Evolutionary conservation across 805 yeast genomes (phyloP), one percentile per base, ranked within the genome.

Genomic region (Blastobotrys mokoenaii): DNA sequence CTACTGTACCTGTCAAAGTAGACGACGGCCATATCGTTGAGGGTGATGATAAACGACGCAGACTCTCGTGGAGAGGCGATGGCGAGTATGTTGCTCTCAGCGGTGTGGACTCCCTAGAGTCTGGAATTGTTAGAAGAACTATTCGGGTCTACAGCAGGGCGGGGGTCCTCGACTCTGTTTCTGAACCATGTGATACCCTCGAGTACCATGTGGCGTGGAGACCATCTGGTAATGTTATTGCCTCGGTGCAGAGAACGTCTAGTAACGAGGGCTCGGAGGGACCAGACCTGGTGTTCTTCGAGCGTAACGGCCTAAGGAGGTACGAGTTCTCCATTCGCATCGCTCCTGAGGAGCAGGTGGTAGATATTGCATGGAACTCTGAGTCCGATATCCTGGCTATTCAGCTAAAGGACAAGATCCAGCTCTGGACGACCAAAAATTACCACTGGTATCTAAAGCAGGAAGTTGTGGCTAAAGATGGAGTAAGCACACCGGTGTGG

Each of bases 361-460:
- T 64, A 7, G 69, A 70, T 37, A 46, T 93, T 15, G 72, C 74
- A 35, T 93, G 97, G 97, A 86, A 90, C 44, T 70, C 79, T 33
- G 80, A 81, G 53, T 80, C 89, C 44, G 95, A 88, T 53, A 71
- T 84, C 1, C 68, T 93, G 45, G 85, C 95, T 1, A 66, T 93
- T 10, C 80, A 76, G 35, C 68, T 84, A 25, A 50, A 64, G 1
- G 72, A 79, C 53, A 67, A 76, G 12, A 73, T 93, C n/a, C 94
- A 84, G 59, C 64, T 93, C 18, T 93, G 97, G 97, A 80, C 94
- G 1, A 72, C 84, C 2, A 88, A 85, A 59, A 93, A 93, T 63
- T 93, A 89, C 64, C 94, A 89, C 59, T 93, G 98, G 98, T 88
- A 84, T 63, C 71, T 89, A 54, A 93, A 93, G 58, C 94, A 84